Conservation (phyloP, 2,329 filamentous ascomycete species). For the Fusarium globosum region DNA sequence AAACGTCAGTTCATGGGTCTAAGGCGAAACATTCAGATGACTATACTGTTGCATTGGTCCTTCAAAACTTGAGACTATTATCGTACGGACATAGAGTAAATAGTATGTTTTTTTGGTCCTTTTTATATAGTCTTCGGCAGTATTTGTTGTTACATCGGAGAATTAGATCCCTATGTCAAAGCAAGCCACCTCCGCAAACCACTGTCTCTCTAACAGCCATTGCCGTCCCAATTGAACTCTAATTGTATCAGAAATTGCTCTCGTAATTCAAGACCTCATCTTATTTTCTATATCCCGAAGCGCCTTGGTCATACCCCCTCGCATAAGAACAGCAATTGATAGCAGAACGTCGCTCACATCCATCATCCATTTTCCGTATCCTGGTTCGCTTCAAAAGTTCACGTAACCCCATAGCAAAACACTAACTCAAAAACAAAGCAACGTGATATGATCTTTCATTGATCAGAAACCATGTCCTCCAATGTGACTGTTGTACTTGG, state of each 20-base stretch:
- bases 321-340: neutral
- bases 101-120: neutral
- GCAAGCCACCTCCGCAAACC: neutral
- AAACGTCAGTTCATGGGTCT: slow-evolving; percentile 11
- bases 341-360: slow-evolving; percentile 9
- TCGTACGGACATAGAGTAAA: neutral
- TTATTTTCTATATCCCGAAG: neutral
- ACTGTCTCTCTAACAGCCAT: neutral
- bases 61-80: neutral
- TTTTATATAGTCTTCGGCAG: neutral
- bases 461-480: slow-evolving; percentile 15
- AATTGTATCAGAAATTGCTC: neutral
- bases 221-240: neutral
- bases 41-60: neutral
- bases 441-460: neutral
- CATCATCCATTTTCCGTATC: slow-evolving; percentile 1
- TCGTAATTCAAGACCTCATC: neutral
- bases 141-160: neutral
- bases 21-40: neutral
- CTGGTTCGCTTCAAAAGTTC: slow-evolving; percentile 9
- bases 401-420: neutral
- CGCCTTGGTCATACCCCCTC: neutral
- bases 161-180: neutral
- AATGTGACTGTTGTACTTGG: slow-evolving; percentile 30
- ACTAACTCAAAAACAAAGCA: neutral